Conservation (phyloP, 371 early-diverging fungal species). For the Coemansia linderi region DNA sequence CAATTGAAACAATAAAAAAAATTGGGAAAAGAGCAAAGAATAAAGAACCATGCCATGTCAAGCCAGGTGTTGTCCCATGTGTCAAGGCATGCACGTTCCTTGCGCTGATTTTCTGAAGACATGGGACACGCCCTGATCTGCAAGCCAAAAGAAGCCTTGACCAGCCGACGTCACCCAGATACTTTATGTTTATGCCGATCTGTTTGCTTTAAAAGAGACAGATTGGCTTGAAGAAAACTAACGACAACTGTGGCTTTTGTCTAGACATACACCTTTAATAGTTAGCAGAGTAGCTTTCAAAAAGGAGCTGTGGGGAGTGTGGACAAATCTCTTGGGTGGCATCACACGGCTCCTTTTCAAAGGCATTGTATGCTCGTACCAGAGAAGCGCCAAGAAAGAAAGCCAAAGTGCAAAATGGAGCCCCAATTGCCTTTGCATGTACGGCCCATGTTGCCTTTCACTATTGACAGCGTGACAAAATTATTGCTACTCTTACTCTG, state of each 20-base stretch:
- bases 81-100: background rate
- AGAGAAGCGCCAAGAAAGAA: background rate
- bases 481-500: background rate
- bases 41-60: background rate
- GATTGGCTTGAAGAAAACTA: no score
- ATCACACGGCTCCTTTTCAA: background rate
- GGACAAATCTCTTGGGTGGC: background rate
- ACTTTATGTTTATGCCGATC: no score
- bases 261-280: no score
- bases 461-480: background rate
- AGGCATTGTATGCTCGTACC: background rate
- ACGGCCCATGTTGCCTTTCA: background rate
- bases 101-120: background rate
- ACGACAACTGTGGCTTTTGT: no score
- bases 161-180: no score
- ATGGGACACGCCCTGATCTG: background rate
- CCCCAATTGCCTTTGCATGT: background rate
- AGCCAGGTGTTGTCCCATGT: background rate
- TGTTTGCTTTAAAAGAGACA: no score
- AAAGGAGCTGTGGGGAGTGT: background rate
- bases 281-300: no score
- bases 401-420: background rate
- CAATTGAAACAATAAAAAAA: background rate
- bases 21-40: background rate
- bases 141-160: background rate